Base-by-base conservation (phyloP, 225 moss, liverwort and hornwort species). In the Sphagnum contortum region DNA sequence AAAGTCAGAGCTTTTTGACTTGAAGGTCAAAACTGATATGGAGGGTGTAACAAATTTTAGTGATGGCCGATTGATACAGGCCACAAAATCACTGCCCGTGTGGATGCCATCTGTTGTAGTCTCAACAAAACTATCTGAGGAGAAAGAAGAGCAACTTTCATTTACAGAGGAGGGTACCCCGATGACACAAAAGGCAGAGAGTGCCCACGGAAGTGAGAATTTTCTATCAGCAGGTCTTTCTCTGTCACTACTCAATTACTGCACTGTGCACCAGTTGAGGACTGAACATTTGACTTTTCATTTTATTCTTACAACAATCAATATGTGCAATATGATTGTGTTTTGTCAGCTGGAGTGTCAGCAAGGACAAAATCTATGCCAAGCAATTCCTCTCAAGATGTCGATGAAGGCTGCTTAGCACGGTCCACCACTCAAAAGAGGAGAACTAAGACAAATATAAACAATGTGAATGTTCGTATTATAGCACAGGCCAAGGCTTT, bases 341-440 rank as follows among this genome's bases (percentile, higher is more conserved):
- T 29, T 29, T 29, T 29, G 29, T 29, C 29, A 29, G 29, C 29
- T 29, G 29, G 29, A 29, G 29, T 29, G 0, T 29, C 29, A 29
- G 63, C 11, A 50, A 70, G 80, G 57, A 67, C 81, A 49, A 71
- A 73, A 44, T 84, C 84, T 57, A 81, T 84, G 84, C 84, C 75
- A 64, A 55, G 57, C 58, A 53, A 54, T 64, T 57, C 54, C 60
- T 47, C 75, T 69, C 75, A 4, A 61, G 47, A 12, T 46, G 44
- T 8, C 47, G 44, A 45, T 61, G 48, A 10, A 45, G 47, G 50
- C n/a, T 45, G 50, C 50, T 6, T 70, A 63, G 59, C 52, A 3
- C 80, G 71, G 49, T 84, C 81, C 46, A 76, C n/a, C 50, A 78
- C 81, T 10, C 77, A 81, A 9, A 73, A 71, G 64, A 60, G 66